Base-by-base conservation (phyloP, 768 basidiomycete species). In the Dentipellis sp. region DNA sequence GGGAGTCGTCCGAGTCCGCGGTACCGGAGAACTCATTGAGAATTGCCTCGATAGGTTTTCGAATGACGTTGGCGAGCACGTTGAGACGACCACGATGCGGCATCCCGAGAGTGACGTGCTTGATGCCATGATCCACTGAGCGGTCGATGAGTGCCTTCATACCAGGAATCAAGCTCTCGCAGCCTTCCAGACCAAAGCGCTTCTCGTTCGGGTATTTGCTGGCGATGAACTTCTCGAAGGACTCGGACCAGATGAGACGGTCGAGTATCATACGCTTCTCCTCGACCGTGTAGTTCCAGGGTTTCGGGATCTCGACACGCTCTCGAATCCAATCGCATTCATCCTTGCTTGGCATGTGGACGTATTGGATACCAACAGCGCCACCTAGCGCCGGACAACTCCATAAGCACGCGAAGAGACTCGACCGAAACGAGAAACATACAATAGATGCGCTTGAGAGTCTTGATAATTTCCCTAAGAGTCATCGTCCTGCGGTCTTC, bases 91-190 rank as follows among this genome's bases (percentile, higher is more conserved):
- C 97, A 71, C 97, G 93, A 76, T 99, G 97, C 21, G 97, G 94
- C 97, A 99, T 99, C 64, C 97, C 97, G 50, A 98, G 92, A 53
- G 94, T 95, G 70, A 98, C 86, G 66, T 92, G 83, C 72, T 95
- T 95, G 64, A 97, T 86, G 52, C 97, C 97, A 61, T 88, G 79
- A 63, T 99, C 97, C 62, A 99, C 97, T 17, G 94, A 97, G 59
- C 94, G 88, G 70, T 99, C 97, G 59, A 99, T 97, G 67, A 99
- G 84, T 1, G 95, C 97, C 75, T 99, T 99, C 97, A 99, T 99
- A 53, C 97, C 97, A 29, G 97, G 97, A 64, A 98, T 88, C 63
- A 99, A 85, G 29, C 92, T 82, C 73, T 99, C 97, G 71, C 94
- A 97, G 55, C 97, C 97, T 72, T 99, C 97, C 45, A 99, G 81